phyloP scores from a whole-genome alignment of 1,284 basidiomycete genomes.

The Ceratobasidium sp. region DNA sequence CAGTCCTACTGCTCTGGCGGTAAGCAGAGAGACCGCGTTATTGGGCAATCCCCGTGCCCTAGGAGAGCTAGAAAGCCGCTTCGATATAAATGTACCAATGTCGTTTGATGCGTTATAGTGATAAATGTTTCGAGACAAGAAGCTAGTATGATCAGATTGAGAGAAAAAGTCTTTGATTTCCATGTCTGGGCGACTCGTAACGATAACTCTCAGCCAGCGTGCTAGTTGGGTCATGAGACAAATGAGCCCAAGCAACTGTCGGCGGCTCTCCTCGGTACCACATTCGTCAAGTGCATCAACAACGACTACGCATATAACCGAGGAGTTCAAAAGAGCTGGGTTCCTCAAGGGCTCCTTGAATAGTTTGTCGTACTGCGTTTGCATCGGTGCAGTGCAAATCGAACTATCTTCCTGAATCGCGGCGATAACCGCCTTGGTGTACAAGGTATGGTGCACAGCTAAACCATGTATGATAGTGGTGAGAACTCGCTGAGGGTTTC shows the following conservation, averaged over 20 bases:
- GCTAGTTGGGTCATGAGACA: neutral
- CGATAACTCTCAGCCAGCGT: slow-evolving; percentile 6
- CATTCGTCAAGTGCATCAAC: slow-evolving; percentile 38
- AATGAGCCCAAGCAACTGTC: neutral
- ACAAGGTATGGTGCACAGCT: neutral
- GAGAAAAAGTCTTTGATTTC: neutral
- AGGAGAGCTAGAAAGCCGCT: neutral
- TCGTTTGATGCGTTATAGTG: neutral
- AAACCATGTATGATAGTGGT: neutral
- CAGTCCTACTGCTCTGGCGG: slow-evolving; percentile 9
- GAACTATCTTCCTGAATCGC: neutral
- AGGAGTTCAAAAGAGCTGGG: neutral
- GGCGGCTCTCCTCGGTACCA: neutral
- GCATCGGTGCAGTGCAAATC: neutral
- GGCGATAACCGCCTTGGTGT: neutral
- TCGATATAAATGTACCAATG: neutral
- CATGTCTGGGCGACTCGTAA: slow-evolving; percentile 32
- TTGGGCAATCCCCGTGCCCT: neutral
- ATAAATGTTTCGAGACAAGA: neutral
- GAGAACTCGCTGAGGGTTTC: neutral
- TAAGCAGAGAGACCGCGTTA: neutral
- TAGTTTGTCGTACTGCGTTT: neutral
- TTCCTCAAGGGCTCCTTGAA: neutral
- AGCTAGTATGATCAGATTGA: too few relatives aligned
- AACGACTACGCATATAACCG: neutral